These are phyloP conservation scores for Naganishia vaughanmartiniae DNA, from an alignment of 768 basidiomycete species.

Conservation along the genomic window DNA sequence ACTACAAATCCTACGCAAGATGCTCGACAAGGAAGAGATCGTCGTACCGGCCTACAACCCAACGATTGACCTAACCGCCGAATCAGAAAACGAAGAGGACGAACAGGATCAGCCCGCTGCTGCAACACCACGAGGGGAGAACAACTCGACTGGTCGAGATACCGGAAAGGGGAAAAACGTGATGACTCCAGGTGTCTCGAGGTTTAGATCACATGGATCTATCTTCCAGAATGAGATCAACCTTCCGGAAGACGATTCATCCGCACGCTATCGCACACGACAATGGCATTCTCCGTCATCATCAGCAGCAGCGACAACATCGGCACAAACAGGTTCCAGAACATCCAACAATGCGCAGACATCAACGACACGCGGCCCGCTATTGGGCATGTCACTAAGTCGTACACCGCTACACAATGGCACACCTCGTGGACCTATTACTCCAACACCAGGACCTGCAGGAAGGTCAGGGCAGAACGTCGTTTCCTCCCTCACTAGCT, in stretches of 20 bases:
- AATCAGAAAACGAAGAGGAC: slow-evolving; percentile 7
- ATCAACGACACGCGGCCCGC: not conserved
- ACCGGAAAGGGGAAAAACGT: not conserved
- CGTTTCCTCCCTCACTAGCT: not conserved
- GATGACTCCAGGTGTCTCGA: not conserved
- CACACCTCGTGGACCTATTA: not conserved
- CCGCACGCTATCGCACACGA: not conserved
- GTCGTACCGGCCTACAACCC: slow-evolving; percentile 5
- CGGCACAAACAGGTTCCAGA: not conserved
- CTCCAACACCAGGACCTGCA: not conserved
- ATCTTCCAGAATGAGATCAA: slow-evolving; percentile 20
- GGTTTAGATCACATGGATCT: slow-evolving; percentile 7
- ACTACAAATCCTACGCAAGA: slow-evolving; percentile 21
- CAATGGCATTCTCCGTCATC: slow-evolving; percentile 12
- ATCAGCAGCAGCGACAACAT: not conserved
- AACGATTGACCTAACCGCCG: slow-evolving; percentile 6
- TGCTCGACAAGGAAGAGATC: slow-evolving; percentile 18
- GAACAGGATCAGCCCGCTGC: not conserved
- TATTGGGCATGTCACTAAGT: not conserved
- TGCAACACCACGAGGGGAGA: not conserved
- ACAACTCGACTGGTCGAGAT: not conserved
- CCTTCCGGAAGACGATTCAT: slow-evolving; percentile 15
- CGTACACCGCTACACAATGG: not conserved
- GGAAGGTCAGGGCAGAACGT: not conserved
- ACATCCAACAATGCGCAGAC: not conserved